Base-by-base conservation (phyloP, 139 green algal species). In the Chlamydomonas applanata region DNA sequence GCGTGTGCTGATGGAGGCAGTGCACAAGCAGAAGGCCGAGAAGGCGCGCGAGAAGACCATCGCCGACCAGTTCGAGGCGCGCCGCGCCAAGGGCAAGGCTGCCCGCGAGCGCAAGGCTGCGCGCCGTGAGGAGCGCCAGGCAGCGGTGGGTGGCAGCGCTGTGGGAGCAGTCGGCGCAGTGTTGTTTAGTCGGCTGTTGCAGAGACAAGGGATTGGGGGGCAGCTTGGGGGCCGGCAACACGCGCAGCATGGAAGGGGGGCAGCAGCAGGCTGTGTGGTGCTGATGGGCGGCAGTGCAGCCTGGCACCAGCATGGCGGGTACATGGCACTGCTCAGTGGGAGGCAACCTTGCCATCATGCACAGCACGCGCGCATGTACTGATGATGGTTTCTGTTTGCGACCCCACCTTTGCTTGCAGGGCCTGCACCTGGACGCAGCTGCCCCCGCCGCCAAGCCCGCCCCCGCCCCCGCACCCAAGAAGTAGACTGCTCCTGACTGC, bases 21-120 rank as follows among this genome's bases (percentile, higher is more conserved):
- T 99, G 76, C 96, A 99, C 93, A 96, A 96, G 86, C 86, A 95
- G 84, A 99, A 99, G 93, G 94, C 94, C 22, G 96, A 99, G 91
- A 98, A 98, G 89, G 76, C 86, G 29, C 94, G 96, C 73, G 96
- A 99, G 90, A 99, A 98, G 93, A 92, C 89, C 64, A 97, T 99
- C 71, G 91, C 94, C 24, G 96, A 99, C 80, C 94, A 99, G 93
- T 93, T 99, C 61, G 96, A 99, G 91, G 95, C 96, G 1, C 90
- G 95, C 70, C 89, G 96, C 64, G 79, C 90, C 83, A 98, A 98
- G 94, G 97, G 95, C 93, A 99, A 98, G 92, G 89, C 90, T 33
- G 71, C 84, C 29, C 90, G 96, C 68, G 89, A 93, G 87, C 90
- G 95, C 86, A 99, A 99, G 91, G 85, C 90, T n/a, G 88, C 86